Evolutionary conservation across 176 grass and related monocot species (phyloP), one percentile per base, ranked within the genome.

Genomic region (Bolboschoenus planiculmis): DNA sequence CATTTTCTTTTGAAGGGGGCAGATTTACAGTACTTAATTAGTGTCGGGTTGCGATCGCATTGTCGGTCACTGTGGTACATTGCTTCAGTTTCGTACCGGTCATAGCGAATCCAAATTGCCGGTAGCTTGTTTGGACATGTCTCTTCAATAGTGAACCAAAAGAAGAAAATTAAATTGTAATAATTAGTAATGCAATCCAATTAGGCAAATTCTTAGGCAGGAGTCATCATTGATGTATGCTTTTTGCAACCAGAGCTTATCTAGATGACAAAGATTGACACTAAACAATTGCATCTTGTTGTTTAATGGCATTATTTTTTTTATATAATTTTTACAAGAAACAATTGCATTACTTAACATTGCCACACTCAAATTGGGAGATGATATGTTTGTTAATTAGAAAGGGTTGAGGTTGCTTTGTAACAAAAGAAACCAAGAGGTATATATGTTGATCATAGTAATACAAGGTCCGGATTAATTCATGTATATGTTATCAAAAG

Each of bases 171-270:
- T 29, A 76, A 46, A 44, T 36, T 20, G 4, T 15, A 24, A 39
- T 80, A 40, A 80, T 53, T 15, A 24, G 35, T 80, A 40, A 80
- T 53, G 54, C 53, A 42, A 60, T 60, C 78, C 78, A 80, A 80
- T 43, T 80, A 59, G 78, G 35, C 20, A 50, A 74, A 75, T 74
- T 21, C 39, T 81, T 81, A 33, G 54, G 71, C 40, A 74, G 4
- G 59, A 20, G 21, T 58, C 37, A 81, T 64, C 16, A 63, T 56
- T 20, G 36, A 61, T 60, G 9, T 81, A 21, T 30, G 24, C 46
- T 2, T 61, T 81, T 81, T 59, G 55, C 78, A 81, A 62, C 78
- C 76, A 56, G 10, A 57, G 29, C 78, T 81, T 63, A 81, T 81
- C 78, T 44, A 61, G 79, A 57, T 80, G 51, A 81, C 56, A 39